phyloP scores from a whole-genome alignment of 2,329 filamentous ascomycete species.

The Clonostachys rhizophaga region DNA sequence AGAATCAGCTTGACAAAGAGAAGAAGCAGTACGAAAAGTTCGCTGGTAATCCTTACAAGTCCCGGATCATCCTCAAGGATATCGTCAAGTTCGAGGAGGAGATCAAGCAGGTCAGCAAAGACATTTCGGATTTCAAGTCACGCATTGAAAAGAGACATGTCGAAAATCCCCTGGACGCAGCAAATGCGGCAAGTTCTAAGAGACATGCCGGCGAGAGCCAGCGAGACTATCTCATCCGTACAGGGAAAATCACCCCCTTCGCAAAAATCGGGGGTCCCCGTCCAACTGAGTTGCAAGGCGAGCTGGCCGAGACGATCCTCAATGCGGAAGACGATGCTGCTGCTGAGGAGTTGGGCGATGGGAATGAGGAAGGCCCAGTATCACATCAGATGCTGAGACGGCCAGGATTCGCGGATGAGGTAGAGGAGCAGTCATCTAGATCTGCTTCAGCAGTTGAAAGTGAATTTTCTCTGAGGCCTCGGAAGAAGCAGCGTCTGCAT shows the following conservation, averaged over 20 bases:
- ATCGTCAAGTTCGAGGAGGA: slow-evolving; percentile 62
- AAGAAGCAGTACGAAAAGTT: slow-evolving; percentile 39
- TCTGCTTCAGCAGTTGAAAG: slow-evolving; percentile 27
- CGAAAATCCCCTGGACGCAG: slow-evolving; percentile 36
- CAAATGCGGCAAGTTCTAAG: slow-evolving; percentile 42
- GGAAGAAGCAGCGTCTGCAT: slow-evolving; percentile 47
- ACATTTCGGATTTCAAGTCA: slow-evolving; percentile 74
- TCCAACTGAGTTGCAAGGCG: slow-evolving; percentile 57
- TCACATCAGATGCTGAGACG: slow-evolving; percentile 71
- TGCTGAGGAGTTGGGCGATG: slow-evolving; percentile 28
- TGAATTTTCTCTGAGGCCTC: slow-evolving; percentile 54
- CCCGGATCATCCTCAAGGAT: slow-evolving; percentile 57
- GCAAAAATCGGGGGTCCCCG: slow-evolving; percentile 68
- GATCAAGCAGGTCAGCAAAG: slow-evolving; percentile 60
- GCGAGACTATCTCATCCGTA: slow-evolving; percentile 87
- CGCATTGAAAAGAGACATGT: slow-evolving; percentile 74
- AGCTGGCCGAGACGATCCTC: slow-evolving; percentile 71
- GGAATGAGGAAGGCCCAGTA: slow-evolving; percentile 38
- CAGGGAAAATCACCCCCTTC: slow-evolving; percentile 96
- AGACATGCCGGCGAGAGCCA: slow-evolving; percentile 76
- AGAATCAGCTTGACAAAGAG: slow-evolving; percentile 57
- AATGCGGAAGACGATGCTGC: slow-evolving; percentile 74
- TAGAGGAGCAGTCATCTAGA: slow-evolving; percentile 4
- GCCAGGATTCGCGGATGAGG: slow-evolving; percentile 59
- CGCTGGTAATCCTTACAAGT: slow-evolving; percentile 40